These are phyloP conservation scores for Penicillium aurantiogriseum DNA, from an alignment of 2,329 filamentous ascomycete species.

Conservation along the genomic window DNA sequence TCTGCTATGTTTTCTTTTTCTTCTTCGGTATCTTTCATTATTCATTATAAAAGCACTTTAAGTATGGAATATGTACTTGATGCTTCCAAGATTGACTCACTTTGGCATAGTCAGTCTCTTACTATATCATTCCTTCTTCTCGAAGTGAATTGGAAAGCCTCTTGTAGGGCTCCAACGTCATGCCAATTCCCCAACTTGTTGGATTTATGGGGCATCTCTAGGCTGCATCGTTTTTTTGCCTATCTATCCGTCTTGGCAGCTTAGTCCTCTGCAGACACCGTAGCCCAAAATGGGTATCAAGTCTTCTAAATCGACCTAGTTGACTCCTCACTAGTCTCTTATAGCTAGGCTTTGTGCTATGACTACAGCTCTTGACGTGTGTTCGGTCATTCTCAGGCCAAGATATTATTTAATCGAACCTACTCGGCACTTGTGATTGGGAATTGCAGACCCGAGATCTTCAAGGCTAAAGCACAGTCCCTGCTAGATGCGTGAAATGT, in stretches of 20 bases:
- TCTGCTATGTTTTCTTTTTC: background rate
- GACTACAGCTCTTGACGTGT: background rate
- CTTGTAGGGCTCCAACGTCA: conserved; percentile 1
- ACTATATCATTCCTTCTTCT: too few species aligned
- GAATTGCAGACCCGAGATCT: background rate
- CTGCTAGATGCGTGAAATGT: background rate
- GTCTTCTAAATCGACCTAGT: background rate
- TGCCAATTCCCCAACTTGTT: conserved; percentile 6
- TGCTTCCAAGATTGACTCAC: background rate
- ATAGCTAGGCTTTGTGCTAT: background rate
- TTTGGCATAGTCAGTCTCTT: background rate
- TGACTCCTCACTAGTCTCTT: background rate
- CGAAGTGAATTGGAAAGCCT: background rate
- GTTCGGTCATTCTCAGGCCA: background rate
- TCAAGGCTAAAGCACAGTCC: conserved; percentile 2
- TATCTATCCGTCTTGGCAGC: conserved; percentile 18
- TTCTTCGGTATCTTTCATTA: background rate
- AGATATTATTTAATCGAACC: background rate
- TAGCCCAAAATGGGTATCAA: conserved; percentile 8
- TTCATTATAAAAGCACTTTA: background rate
- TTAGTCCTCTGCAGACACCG: conserved; percentile 1
- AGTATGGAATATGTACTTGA: background rate
- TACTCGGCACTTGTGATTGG: background rate
- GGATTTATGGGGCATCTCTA: conserved; percentile 20
- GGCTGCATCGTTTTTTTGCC: conserved; percentile 24